Conservation (phyloP, 139 green algal species). For the Spirogloea muscicola region DNA sequence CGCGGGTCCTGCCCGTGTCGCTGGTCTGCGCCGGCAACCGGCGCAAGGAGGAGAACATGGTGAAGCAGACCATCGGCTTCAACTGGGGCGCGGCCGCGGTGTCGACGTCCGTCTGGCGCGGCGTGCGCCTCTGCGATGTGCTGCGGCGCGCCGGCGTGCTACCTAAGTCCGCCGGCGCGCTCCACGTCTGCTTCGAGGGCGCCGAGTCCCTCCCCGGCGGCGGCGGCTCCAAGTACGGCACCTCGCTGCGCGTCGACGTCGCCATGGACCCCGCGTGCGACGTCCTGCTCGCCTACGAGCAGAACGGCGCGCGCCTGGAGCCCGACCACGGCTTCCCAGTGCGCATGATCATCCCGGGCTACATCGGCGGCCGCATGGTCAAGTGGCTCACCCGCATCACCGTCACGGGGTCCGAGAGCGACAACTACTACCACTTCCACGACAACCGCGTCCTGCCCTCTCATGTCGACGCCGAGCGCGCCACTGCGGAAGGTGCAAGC, state of each 20-base stretch:
- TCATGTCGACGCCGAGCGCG: conserved; percentile 83
- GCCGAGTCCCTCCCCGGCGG: conserved; percentile 27
- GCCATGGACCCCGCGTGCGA: conserved; percentile 66
- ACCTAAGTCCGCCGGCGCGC: neutral
- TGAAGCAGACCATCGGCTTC: conserved; percentile 95
- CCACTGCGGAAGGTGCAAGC: conserved; percentile 63
- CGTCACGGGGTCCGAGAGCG: conserved; percentile 65
- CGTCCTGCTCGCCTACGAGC: conserved; percentile 73
- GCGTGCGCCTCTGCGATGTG: conserved; percentile 79
- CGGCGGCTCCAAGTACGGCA: neutral
- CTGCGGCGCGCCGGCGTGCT: conserved; percentile 53
- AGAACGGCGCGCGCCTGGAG: conserved; percentile 65
- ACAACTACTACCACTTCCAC: conserved; percentile 96
- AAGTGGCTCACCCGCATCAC: conserved; percentile 87
- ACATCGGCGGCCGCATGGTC: conserved; percentile 81
- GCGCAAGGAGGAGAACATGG: conserved; percentile 98
- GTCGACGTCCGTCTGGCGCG: conserved; percentile 83
- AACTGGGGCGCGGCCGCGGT: conserved; percentile 70
- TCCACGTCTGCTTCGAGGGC: conserved; percentile 50
- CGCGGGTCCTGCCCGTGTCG: conserved; percentile 70
- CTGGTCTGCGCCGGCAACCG: conserved; percentile 87
- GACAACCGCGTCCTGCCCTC: conserved; percentile 96
- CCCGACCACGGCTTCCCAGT: conserved; percentile 77
- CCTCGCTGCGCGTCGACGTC: conserved; percentile 38
- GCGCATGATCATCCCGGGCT: conserved; percentile 79